phyloP scores from a whole-genome alignment of 805 yeast genomes.

The Ogataea wickerhamii region DNA sequence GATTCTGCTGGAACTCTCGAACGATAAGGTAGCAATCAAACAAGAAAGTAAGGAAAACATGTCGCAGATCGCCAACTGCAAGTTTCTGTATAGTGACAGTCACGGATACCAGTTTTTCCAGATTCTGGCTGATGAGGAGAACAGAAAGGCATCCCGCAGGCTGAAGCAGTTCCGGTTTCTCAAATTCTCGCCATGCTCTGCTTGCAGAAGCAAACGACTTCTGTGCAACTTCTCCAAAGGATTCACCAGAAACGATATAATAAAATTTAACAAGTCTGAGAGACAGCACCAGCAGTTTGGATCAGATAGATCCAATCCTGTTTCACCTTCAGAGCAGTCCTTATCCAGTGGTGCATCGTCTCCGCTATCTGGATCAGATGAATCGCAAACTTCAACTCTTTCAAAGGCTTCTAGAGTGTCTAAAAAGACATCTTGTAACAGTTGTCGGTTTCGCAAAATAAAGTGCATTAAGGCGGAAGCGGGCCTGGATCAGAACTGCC shows the following conservation, averaged over 20 bases:
- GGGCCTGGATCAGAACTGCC: slow-evolving; percentile 18
- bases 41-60: not conserved
- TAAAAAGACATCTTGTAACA: slow-evolving; percentile 33
- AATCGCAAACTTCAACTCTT: slow-evolving; percentile 1
- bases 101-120: slow-evolving; percentile 28
- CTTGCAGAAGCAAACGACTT: slow-evolving; percentile 45
- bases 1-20: slow-evolving; percentile 22
- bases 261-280: slow-evolving; percentile 34
- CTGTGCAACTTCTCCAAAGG: slow-evolving; percentile 61
- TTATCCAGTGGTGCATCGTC: not conserved
- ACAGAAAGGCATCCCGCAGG: slow-evolving; percentile 19
- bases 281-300: slow-evolving; percentile 12
- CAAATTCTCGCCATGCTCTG: slow-evolving; percentile 52
- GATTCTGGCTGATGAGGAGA: slow-evolving; percentile 21
- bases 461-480: slow-evolving; percentile 32
- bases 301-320: not conserved
- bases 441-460: slow-evolving; percentile 33
- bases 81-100: slow-evolving; percentile 23
- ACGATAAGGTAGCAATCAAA: not conserved
- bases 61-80: slow-evolving; percentile 31
- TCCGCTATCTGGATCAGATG: not conserved
- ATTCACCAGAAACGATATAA: slow-evolving; percentile 58
- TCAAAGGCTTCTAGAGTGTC: slow-evolving; percentile 15
- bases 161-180: slow-evolving; percentile 30
- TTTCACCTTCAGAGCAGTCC: slow-evolving; percentile 4